These are phyloP conservation scores for Dryadomyces quercivorus DNA, from an alignment of 2,329 filamentous ascomycete species.

Conservation along the genomic window DNA sequence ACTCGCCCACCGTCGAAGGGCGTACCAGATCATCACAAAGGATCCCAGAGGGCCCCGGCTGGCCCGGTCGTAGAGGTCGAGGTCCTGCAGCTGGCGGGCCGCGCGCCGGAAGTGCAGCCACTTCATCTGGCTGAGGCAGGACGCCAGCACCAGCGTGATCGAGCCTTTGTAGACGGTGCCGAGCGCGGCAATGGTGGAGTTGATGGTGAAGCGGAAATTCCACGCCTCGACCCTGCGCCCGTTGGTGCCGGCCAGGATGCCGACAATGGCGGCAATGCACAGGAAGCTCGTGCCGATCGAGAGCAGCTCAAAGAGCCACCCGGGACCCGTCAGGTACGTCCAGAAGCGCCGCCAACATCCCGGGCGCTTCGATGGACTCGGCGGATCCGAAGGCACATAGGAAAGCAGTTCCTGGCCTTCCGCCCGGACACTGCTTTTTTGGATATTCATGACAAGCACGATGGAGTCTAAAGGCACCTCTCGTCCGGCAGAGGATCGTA, in stretches of 20 bases:
- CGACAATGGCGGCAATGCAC: background rate
- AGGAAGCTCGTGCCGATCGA: background rate
- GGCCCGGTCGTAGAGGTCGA: background rate
- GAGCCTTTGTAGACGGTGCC: background rate
- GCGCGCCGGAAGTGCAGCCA: background rate
- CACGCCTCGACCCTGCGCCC: background rate
- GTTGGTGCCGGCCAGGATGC: background rate
- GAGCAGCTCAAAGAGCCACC: background rate
- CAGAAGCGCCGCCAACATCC: background rate
- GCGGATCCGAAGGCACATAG: too few relatives aligned
- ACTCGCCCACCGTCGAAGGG: background rate
- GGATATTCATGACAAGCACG: too few relatives aligned
- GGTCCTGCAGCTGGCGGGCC: background rate
- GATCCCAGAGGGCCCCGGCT: background rate
- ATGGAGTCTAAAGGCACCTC: too few relatives aligned
- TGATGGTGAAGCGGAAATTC: background rate
- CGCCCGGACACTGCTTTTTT: too few relatives aligned
- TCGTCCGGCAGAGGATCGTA: too few relatives aligned
- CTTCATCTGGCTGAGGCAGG: slow-evolving; percentile 1
- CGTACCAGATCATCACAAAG: background rate
- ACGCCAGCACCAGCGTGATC: background rate
- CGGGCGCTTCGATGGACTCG: background rate
- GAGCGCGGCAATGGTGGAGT: background rate
- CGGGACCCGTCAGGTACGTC: background rate
- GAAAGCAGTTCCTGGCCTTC: too few relatives aligned